Conservation (phyloP, 2,329 filamentous ascomycete genomes). For the Aspergillus arachidicola region DNA sequence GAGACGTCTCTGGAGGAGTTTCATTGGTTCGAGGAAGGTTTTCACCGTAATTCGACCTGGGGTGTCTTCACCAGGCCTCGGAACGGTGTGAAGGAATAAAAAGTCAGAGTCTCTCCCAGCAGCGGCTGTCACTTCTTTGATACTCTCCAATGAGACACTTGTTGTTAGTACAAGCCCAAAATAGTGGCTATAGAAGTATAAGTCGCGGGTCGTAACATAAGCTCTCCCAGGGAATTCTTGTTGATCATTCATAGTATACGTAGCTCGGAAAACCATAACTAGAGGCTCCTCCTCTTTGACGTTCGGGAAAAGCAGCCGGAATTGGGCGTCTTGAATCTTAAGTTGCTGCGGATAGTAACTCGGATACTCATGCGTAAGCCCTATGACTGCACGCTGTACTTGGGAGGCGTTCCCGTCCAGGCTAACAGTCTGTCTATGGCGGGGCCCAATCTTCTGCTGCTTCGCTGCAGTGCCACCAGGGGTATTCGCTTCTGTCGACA, state of each 20-base stretch:
- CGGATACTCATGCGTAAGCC: slow-evolving; percentile 62
- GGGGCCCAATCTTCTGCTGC: slow-evolving; percentile 29
- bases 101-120: slow-evolving; percentile 92
- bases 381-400: slow-evolving; percentile 36
- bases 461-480: slow-evolving; percentile 27
- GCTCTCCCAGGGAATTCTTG: slow-evolving; percentile 81
- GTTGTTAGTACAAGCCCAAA: slow-evolving; percentile 88
- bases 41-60: slow-evolving; percentile 82
- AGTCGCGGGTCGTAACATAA: slow-evolving; percentile 81
- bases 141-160: slow-evolving; percentile 70
- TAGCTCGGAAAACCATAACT: slow-evolving; percentile 88
- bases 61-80: slow-evolving; percentile 62
- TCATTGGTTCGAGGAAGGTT: slow-evolving; percentile 85
- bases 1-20: slow-evolving; percentile 77
- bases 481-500: slow-evolving; percentile 23
- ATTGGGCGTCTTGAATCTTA: slow-evolving; percentile 87
- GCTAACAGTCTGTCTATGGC: slow-evolving; percentile 60
- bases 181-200: slow-evolving; percentile 97
- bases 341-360: slow-evolving; percentile 77
- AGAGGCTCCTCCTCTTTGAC: slow-evolving; percentile 77
- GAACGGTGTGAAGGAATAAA: slow-evolving; percentile 78
- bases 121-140: slow-evolving; percentile 86
- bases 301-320: slow-evolving; percentile 84
- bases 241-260: slow-evolving; percentile 77
- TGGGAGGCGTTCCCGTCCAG: slow-evolving; percentile 50